Conservation (phyloP, 108 stramenopile species). For the Stephanodiscus triporus region DNA sequence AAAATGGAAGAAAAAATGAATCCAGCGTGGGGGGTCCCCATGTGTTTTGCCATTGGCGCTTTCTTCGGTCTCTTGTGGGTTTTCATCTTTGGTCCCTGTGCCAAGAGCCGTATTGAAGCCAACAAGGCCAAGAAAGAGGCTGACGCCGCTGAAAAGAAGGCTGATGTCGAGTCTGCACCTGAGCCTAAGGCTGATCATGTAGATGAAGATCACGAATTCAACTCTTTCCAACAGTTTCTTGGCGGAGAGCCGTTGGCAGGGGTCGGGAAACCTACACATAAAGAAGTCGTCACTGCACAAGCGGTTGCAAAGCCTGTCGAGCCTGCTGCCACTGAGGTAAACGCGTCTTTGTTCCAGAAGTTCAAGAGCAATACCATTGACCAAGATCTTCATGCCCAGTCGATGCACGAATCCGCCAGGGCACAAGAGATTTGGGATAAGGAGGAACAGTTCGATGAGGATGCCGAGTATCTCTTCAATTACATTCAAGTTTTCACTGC, state of each 20-base stretch:
- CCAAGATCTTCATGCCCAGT: slow-evolving; percentile 16
- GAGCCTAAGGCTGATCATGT: background rate
- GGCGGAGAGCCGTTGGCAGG: background rate
- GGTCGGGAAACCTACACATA: background rate
- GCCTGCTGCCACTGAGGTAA: background rate
- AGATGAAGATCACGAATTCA: background rate
- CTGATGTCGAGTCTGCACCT: slow-evolving; percentile 3
- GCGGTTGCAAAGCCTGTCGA: background rate
- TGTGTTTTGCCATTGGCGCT: slow-evolving; percentile 28
- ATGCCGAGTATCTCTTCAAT: slow-evolving; percentile 60
- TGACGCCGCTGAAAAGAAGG: background rate
- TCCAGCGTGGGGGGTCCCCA: background rate
- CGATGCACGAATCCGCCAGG: slow-evolving; percentile 13
- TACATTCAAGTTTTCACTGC: slow-evolving; percentile 82
- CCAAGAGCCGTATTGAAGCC: slow-evolving; percentile 15
- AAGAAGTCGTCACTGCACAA: background rate
- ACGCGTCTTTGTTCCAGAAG: background rate
- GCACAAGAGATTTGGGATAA: slow-evolving; percentile 64
- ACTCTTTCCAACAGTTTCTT: background rate
- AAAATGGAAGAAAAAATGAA: slow-evolving; percentile 19
- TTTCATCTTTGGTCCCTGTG: slow-evolving; percentile 39
- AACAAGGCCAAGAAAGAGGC: slow-evolving; percentile 6
- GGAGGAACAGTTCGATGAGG: slow-evolving; percentile 49
- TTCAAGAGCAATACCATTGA: slow-evolving; percentile 6
- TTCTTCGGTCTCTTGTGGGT: slow-evolving; percentile 35